Conservation (phyloP, 1,139 yeast genomes). For the Tardiomyces depauwii region DNA sequence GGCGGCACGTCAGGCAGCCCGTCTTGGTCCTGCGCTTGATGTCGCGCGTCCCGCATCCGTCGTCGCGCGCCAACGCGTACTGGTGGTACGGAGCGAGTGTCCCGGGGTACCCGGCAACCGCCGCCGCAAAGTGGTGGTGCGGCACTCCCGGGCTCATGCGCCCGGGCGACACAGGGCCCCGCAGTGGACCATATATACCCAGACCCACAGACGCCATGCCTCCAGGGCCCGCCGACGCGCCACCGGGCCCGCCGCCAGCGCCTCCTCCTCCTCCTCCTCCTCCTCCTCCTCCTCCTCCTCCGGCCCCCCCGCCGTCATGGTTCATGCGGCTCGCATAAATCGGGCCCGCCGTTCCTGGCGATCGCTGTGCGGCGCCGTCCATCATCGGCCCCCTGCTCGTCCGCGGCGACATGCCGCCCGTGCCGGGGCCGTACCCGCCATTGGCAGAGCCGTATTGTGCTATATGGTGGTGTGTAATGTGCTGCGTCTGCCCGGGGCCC, state of each 20-base stretch:
- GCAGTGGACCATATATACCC: not conserved
- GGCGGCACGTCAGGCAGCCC: slow-evolving; percentile 66
- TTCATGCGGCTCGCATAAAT: too few species aligned
- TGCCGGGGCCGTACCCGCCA: too few species aligned
- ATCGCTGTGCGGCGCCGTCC: too few species aligned
- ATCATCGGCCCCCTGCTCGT: too few species aligned
- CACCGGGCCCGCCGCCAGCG: not conserved
- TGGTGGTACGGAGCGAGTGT: not conserved
- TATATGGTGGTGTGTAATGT: too few species aligned
- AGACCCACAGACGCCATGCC: not conserved
- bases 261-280: too few species aligned
- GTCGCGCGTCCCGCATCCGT: slow-evolving; percentile 6
- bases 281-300: too few species aligned
- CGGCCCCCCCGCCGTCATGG: too few species aligned
- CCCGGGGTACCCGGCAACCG: not conserved
- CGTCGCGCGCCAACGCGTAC: not conserved
- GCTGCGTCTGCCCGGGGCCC: too few species aligned
- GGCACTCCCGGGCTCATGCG: not conserved
- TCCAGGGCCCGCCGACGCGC: not conserved
- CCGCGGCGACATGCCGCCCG: too few species aligned
- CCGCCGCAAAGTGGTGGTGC: not conserved
- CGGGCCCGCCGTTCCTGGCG: too few species aligned
- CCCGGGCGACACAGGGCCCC: not conserved
- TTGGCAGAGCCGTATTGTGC: too few species aligned
- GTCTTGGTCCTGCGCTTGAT: slow-evolving; percentile 46